Conservation (phyloP, 2,329 filamentous ascomycete species). For the Colletotrichum euphorbiae region DNA sequence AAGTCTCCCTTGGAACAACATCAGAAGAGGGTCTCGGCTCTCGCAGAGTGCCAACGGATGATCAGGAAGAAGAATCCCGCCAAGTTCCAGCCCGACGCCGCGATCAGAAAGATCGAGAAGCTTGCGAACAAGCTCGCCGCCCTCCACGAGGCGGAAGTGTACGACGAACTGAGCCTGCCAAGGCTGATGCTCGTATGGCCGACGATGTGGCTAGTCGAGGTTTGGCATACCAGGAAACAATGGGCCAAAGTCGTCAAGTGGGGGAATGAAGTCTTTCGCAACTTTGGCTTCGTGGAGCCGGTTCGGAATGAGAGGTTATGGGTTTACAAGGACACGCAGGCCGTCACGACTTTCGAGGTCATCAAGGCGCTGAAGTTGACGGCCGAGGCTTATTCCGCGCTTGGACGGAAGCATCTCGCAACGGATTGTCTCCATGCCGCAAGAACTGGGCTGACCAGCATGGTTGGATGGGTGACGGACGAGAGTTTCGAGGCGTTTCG, state of each 20-base stretch:
- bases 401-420: conserved; percentile 46
- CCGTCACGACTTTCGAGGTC: conserved; percentile 51
- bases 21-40: conserved; percentile 42
- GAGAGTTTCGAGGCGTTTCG: conserved; percentile 34
- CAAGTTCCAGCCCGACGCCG: conserved; percentile 46
- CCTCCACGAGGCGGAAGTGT: conserved; percentile 48
- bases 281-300: conserved; percentile 49
- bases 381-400: conserved; percentile 46
- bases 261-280: conserved; percentile 46
- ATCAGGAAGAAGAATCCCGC: conserved; percentile 42
- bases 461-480: conserved; percentile 50
- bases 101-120: conserved; percentile 48
- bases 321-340: conserved; percentile 43
- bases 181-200: conserved; percentile 51
- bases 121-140: conserved; percentile 48
- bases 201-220: conserved; percentile 51
- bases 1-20: conserved; percentile 37
- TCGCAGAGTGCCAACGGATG: conserved; percentile 47
- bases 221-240: conserved; percentile 48
- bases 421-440: conserved; percentile 45
- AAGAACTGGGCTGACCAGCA: conserved; percentile 46
- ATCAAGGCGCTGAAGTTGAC: conserved; percentile 47
- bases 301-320: conserved; percentile 42
- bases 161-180: conserved; percentile 45
- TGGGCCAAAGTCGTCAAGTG: conserved; percentile 49